Evolutionary conservation across 108 stramenopile genomes (phyloP).

Genomic region (Epipyxis sp.): DNA sequence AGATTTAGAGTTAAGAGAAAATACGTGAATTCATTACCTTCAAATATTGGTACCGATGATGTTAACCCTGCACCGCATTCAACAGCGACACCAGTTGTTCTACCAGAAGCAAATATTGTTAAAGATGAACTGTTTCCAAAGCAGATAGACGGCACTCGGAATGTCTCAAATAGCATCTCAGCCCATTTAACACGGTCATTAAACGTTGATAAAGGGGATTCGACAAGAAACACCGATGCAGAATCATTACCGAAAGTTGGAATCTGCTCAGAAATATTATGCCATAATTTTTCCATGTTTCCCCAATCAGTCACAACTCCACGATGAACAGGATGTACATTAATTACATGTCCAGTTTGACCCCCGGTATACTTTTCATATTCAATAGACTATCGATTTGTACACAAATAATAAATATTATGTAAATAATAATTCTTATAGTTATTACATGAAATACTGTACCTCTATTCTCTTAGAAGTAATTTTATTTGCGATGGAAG

Average conservation of each 20-base stretch:
- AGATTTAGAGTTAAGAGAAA: no score
- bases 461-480: no score
- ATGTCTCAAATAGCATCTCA: slow-evolving; percentile 18
- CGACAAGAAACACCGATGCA: neutral
- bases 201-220: neutral
- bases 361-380: no score
- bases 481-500: neutral
- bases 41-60: slow-evolving; percentile 23
- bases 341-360: no score
- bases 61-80: slow-evolving; percentile 34
- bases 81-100: slow-evolving; percentile 19
- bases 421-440: no score
- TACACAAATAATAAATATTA: no score
- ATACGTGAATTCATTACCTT: no score
- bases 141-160: slow-evolving; percentile 8
- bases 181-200: neutral
- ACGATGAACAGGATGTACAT: neutral
- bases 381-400: no score
- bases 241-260: neutral
- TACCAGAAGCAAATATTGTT: slow-evolving; percentile 18
- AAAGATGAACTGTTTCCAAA: slow-evolving; percentile 11
- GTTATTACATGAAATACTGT: no score
- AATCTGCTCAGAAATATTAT: neutral
- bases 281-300: neutral
- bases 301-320: neutral